phyloP scores from a whole-genome alignment of 2,329 filamentous ascomycete genomes.

The Fragosphaeria purpurea region DNA sequence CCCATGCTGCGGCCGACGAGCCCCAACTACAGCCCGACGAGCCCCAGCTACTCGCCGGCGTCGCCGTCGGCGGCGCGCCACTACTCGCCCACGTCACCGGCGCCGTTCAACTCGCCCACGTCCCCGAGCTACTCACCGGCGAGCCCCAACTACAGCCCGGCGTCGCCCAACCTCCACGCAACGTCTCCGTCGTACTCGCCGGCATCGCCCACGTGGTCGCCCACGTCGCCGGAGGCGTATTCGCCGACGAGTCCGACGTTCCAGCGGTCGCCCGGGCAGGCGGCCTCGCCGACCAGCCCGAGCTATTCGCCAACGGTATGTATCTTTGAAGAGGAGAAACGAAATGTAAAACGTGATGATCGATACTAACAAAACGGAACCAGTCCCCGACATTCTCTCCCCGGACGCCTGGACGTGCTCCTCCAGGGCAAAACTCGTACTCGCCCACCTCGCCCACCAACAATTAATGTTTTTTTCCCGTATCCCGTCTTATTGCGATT shows the following conservation, averaged over 20 bases:
- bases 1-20: constrained; percentile 46
- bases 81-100: constrained; percentile 63
- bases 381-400: constrained; percentile 36
- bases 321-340: too few relatives aligned
- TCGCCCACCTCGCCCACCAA: constrained; percentile 30
- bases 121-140: constrained; percentile 65
- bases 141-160: constrained; percentile 63
- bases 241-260: constrained; percentile 54
- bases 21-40: constrained; percentile 55
- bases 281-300: constrained; percentile 55
- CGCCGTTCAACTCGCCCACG: constrained; percentile 62
- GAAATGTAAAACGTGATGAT: too few relatives aligned
- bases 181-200: constrained; percentile 56
- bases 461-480: constrained; percentile 18
- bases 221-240: constrained; percentile 57
- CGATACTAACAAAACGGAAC: constrained; percentile 13
- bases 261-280: constrained; percentile 42
- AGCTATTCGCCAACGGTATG: constrained; percentile 55
- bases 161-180: constrained; percentile 46
- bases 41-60: constrained; percentile 54
- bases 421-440: constrained; percentile 28
- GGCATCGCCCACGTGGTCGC: constrained; percentile 68
- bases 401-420: constrained; percentile 29
- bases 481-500: neutral
- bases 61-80: constrained; percentile 47